These are phyloP conservation scores for Exserohilum turcica DNA, from an alignment of 2,329 filamentous ascomycete species.

Conservation along the genomic window DNA sequence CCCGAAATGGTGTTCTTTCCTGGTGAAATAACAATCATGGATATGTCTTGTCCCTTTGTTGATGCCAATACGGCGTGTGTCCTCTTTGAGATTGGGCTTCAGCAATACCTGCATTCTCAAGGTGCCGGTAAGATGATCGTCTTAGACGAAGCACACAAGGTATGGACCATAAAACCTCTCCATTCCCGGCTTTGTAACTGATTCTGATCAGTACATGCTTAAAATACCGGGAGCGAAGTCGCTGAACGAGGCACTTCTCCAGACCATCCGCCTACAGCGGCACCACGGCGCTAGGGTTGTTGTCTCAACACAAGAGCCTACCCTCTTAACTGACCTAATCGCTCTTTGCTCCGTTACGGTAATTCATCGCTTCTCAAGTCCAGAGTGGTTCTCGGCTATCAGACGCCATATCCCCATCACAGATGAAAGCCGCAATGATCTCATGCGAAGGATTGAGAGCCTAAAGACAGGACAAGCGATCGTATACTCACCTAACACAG, in stretches of 20 bases:
- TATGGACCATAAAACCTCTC: not conserved
- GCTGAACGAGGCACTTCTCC: slow-evolving; percentile 67
- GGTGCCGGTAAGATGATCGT: slow-evolving; percentile 64
- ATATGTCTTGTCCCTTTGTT: slow-evolving; percentile 74
- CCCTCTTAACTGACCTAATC: slow-evolving; percentile 69
- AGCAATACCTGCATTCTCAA: slow-evolving; percentile 63
- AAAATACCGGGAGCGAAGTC: slow-evolving; percentile 58
- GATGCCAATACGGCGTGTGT: slow-evolving; percentile 69
- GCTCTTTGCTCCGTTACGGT: slow-evolving; percentile 75
- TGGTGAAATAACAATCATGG: slow-evolving; percentile 67
- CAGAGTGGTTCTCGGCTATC: slow-evolving; percentile 2
- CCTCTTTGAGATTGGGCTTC: slow-evolving; percentile 73
- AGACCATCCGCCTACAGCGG: slow-evolving; percentile 70
- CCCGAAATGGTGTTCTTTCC: slow-evolving; percentile 36
- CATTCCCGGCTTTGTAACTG: not conserved
- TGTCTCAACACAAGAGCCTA: slow-evolving; percentile 79
- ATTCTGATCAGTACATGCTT: slow-evolving; percentile 60
- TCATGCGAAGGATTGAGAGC: slow-evolving; percentile 8
- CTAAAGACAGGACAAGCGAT: slow-evolving; percentile 57
- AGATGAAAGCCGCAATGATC: not conserved
- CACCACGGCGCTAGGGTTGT: slow-evolving; percentile 70
- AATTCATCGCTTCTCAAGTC: slow-evolving; percentile 47
- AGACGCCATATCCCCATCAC: not conserved
- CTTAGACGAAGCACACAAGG: slow-evolving; percentile 77
- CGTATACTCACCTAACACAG: slow-evolving; percentile 55